Conservation (phyloP, 2,329 filamentous ascomycete species). For the Colletotrichum karsti region DNA sequence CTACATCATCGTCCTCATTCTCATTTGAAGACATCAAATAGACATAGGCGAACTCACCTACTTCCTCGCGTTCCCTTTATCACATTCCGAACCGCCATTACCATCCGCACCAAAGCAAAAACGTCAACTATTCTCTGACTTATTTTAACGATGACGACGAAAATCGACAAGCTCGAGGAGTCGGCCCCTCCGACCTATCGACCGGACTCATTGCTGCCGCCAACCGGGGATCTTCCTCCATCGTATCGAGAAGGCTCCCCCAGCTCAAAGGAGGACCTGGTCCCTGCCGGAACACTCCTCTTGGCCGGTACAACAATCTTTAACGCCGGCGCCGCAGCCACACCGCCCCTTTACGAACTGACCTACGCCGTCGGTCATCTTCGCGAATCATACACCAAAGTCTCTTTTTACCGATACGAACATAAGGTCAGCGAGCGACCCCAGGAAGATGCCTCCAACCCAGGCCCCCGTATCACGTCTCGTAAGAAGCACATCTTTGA, state of each 20-base stretch:
- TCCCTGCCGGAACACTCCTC: slow-evolving; percentile 42
- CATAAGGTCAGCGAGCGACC: slow-evolving; percentile 24
- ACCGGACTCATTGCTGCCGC: neutral
- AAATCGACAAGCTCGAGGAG: too few species aligned
- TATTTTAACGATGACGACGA: too few species aligned
- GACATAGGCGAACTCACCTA: too few species aligned
- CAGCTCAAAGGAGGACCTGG: slow-evolving; percentile 12
- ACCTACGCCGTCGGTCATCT: slow-evolving; percentile 43
- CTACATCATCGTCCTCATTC: too few species aligned
- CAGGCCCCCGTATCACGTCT: slow-evolving; percentile 33
- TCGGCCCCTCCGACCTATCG: too few species aligned
- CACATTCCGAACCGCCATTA: too few species aligned
- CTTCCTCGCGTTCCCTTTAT: too few species aligned
- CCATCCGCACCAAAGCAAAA: too few species aligned
- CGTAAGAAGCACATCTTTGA: slow-evolving; percentile 44
- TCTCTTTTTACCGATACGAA: slow-evolving; percentile 42
- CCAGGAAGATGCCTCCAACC: neutral
- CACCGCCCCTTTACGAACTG: slow-evolving; percentile 45
- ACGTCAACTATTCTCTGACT: too few species aligned
- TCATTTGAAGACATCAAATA: too few species aligned
- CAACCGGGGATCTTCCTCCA: neutral
- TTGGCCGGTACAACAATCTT: slow-evolving; percentile 41
- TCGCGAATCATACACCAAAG: slow-evolving; percentile 39
- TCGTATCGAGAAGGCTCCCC: neutral
- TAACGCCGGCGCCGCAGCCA: slow-evolving; percentile 30